Base-by-base conservation (phyloP, 257 asterid genomes). In the Jaltomata sinuosa region DNA sequence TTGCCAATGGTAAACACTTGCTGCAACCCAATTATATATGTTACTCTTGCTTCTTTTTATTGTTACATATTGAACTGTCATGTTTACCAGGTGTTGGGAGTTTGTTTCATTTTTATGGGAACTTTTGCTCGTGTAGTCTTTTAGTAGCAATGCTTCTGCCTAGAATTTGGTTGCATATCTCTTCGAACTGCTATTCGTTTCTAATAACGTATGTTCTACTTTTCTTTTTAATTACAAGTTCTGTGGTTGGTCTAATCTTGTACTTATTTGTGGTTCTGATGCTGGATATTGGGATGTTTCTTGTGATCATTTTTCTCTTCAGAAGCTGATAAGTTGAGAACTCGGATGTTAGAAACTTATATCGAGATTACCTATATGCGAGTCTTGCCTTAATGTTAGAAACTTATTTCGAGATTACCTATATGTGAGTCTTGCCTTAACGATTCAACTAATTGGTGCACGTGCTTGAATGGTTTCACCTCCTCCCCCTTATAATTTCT, bases 1-100 rank as follows among this genome's bases (percentile, higher is more conserved):
- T 90, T 86, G 86, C 90, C 8, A 85, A 85, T 68, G 92, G 92
- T 89, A 86, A 85, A 18, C 10, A 16, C 52, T 67, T 83, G 19
- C 50, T 0, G n/a, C 31, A 47, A 83, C 42, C 49, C 22, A 3
- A 49, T 82, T 49, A 42, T 47, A 82, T 16, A 31, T 64, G 65
- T 65, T 65, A 7, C 22, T 55, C 69, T 53, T 52, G 22, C 69
- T 69, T 45, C 55, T 15, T 53, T 76, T 71, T 65, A 16, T 31
- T 77, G 64, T 79, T 55, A 22, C 68, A 53, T 71, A 36, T 25
- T 53, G 22, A 80, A 49, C n/a, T 49, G 27, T 34, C 65, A 82
- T 42, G 16, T 81, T 25, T n/a, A 57, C 18, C 57, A 36, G 59
- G 21, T 22, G 36, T 68, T 68, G 77, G 68, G 34, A 53, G 76